Evolutionary conservation across 345 rosid genomes (phyloP), one percentile per base, ranked within the genome.

Genomic region (Psidium guajava): DNA sequence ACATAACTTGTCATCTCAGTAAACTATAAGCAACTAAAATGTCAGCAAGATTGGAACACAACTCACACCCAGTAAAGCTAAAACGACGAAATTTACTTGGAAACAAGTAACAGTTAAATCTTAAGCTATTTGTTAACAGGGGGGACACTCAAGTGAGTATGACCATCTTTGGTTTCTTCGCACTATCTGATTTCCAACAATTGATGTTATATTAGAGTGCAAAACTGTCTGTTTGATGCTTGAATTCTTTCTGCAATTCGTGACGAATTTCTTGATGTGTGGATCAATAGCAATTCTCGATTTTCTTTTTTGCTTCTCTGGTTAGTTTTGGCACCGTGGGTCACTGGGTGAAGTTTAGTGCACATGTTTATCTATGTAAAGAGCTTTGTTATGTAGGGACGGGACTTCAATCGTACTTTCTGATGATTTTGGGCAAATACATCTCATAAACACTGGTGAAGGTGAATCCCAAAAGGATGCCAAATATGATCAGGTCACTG

Each of bases 401-500:
- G 99, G 99, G 85, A 97, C 99, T 53, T 97, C 99, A 56, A 95
- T 97, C 87, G 95, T 97, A 90, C 98, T 97, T 89, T 96, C 99
- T 59, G 99, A 97, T 94, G 99, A 97, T 89, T 98, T 97, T 92
- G 99, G 99, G 87, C 99, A 97, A 90, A 92, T 97, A 89, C 91
- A 97, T 90, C 91, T 96, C 82, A 91, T 97, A 86, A 97, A 91
- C 91, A 97, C 99, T 69, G 99, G 99, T 88, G 98, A 97, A 93
- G 99, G 99, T 21, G 98, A 97, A 91, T 93, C 98, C 83, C 99
- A 95, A 85, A 94, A 93, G 88, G 98, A 93, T 91, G 98, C 99
- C 86, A 94, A 96, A 87, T 96, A 96, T 87, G 98, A 97, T 87
- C 99, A 97, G 99, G 99, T 97, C 89, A 85, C 54, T 74, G 64